Base-by-base conservation (phyloP, 257 asterid species). In the Solanum appendiculatum region DNA sequence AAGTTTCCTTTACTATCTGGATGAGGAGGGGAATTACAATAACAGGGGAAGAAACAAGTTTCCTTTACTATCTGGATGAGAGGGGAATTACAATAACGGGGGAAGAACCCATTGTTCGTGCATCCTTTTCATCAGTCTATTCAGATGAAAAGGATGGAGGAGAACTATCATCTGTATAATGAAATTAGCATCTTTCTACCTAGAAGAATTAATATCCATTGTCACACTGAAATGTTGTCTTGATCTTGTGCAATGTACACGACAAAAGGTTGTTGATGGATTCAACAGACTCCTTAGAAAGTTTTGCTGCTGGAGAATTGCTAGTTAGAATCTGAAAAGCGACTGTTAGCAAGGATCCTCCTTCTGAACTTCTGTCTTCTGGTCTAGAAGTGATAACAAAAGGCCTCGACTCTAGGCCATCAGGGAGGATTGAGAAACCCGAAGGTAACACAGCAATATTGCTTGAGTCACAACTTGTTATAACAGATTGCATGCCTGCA, bases 401-500 rank as follows among this genome's bases (percentile, higher is more conserved):
- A 0, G 94, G 93, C 93, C 95, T 93, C 4, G 95, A 92, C 85
- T 96, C 98, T n/a, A 91, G 25, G 77, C 98, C 96, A 82, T 96
- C 98, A 0, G 98, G 92, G 27, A 94, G 94, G 84, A 96, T 93
- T 27, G 96, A 93, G 93, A 94, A 96, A 39, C 98, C 99, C 0
- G 97, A 96, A 44, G 98, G 93, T 27, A 94, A 89, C n/a, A 94
- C 69, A n/a, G 94, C 93, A 16, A 91, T 86, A 83, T 90, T 92
- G 93, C 95, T 94, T 1, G 98, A 94, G 92, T 95, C 97, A 5
- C 97, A 90, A 27, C 99, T 98, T 60, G 96, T 90, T 90, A 95
- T 92, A 72, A 95, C 96, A 1, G 98, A 91, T 86, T 95, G 96
- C 94, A 94, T 93, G 88, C 91, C 92, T 3, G 87, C 88, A 89